These are phyloP conservation scores for Echinosophora koreensis DNA, from an alignment of 306 rosid species.

Conservation along the genomic window DNA sequence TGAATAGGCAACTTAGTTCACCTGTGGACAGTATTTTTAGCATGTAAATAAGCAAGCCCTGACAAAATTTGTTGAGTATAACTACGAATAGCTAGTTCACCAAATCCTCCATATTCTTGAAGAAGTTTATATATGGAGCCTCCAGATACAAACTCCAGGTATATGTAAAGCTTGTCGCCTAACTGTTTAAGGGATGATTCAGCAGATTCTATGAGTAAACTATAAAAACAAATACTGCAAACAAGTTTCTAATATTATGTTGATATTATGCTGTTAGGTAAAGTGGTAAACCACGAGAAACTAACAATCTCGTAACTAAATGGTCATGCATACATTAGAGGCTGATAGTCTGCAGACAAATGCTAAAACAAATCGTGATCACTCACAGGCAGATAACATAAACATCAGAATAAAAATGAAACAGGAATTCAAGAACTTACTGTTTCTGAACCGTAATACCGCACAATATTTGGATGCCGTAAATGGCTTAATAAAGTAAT, in stretches of 20 bases:
- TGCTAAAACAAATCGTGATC: conserved; percentile 18
- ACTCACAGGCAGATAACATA: conserved; percentile 8
- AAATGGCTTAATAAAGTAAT: conserved; percentile 88
- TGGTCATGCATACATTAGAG: conserved; percentile 25
- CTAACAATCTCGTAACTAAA: conserved; percentile 29
- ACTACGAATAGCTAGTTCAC: conserved; percentile 87
- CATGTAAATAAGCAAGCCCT: conserved; percentile 95
- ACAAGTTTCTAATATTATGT: conserved; percentile 25
- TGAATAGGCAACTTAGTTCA: conserved; percentile 51
- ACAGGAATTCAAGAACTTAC: conserved; percentile 59
- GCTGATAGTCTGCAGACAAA: not conserved
- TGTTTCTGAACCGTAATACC: conserved; percentile 88
- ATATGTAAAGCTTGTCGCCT: conserved; percentile 86
- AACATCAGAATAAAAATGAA: conserved; percentile 36
- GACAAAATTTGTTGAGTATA: conserved; percentile 95
- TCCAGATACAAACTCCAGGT: conserved; percentile 96
- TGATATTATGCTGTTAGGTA: not conserved
- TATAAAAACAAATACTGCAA: conserved; percentile 19
- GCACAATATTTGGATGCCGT: conserved; percentile 96
- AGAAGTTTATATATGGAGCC: conserved; percentile 97
- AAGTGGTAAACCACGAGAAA: conserved; percentile 30
- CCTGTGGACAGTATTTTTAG: conserved; percentile 96
- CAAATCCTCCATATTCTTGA: conserved; percentile 90
- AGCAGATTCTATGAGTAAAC: conserved; percentile 41
- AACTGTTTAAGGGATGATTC: conserved; percentile 67